Base-by-base conservation (phyloP, 805 yeast genomes). In the Pichia eremophila region DNA sequence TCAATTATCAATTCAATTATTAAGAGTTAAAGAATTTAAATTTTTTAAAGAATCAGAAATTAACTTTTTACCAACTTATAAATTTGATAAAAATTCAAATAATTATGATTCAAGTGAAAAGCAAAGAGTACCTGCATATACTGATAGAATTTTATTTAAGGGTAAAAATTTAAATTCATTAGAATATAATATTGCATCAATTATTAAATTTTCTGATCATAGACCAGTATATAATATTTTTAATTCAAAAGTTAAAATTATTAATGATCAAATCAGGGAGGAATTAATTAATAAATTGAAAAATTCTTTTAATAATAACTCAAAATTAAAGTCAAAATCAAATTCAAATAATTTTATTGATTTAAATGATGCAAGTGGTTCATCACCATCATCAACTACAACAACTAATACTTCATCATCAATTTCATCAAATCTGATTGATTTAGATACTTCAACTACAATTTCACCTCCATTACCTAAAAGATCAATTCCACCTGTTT, bases 41-140 rank as follows among this genome's bases (percentile, higher is more conserved):
- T 83, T 79, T 17, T 91, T 82, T 60, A 74, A 77, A 49, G 99
- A 93, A 61, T 77, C 80, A 52, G 79, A 82, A 27, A 77, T 91
- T 46, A 77, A 70, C 40, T 91, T 93, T 61, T 73, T 77, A 37
- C 99, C 98, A 10, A 93, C 99, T 0, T 91, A 91, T 68, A 91
- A 91, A 61, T 91, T 79, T 64, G 96, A 91, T 62, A 83, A 84
- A 52, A 93, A 91, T 4, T 83, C 95, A 0, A 73, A 77, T 43
- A 68, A 64, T 18, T 93, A 90, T 61, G 98, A 91, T 62, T 73
- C 95, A 1, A 83, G 95, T 11, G 99, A 91, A 56, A 91, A 91
- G 62, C 91, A 83, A 52, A 74, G 99, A 56, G 81, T 86, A 5
- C 99, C 99, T 1, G 84, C 96, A 0, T 91, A 98, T 97, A 91